phyloP scores from a whole-genome alignment of 768 basidiomycete species.

The Ramaria sp. region DNA sequence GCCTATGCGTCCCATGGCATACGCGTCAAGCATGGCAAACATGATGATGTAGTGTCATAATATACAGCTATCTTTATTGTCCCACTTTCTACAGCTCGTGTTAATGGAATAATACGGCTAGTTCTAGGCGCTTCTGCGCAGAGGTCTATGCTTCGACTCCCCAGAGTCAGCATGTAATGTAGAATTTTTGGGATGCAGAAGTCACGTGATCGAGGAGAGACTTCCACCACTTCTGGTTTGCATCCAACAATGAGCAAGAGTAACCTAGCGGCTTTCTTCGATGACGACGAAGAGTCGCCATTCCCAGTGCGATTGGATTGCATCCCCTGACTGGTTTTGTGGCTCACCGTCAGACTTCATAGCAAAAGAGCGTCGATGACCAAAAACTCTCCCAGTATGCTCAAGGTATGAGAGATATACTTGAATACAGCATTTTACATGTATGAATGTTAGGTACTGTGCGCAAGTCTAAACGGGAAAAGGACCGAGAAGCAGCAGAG shows the following conservation, averaged over 20 bases:
- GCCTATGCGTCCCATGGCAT: constrained; percentile 89
- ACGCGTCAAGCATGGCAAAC: constrained; percentile 51
- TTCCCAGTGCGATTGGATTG: constrained; percentile 86
- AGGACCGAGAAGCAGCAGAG: constrained; percentile 87
- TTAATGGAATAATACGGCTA: no score
- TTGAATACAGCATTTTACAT: not conserved
- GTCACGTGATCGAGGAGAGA: no score
- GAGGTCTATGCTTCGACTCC: no score
- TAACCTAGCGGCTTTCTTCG: constrained; percentile 71
- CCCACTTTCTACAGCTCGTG: no score
- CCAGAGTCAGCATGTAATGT: no score
- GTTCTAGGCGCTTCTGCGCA: no score
- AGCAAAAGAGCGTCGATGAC: constrained; percentile 82
- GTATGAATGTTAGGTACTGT: constrained; percentile 34
- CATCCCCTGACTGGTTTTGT: constrained; percentile 56
- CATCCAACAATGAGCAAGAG: constrained; percentile 24
- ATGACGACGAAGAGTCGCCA: constrained; percentile 65
- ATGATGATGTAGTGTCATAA: constrained; percentile 51
- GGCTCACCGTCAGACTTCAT: constrained; percentile 25
- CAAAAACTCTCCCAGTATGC: constrained; percentile 79
- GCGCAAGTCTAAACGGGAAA: constrained; percentile 84
- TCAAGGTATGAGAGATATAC: constrained; percentile 32
- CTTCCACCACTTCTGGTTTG: no score
- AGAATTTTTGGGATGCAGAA: no score
- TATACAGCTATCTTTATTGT: not conserved